Base-by-base conservation (phyloP, 2,329 filamentous ascomycete genomes). In the Fusarium graminum region DNA sequence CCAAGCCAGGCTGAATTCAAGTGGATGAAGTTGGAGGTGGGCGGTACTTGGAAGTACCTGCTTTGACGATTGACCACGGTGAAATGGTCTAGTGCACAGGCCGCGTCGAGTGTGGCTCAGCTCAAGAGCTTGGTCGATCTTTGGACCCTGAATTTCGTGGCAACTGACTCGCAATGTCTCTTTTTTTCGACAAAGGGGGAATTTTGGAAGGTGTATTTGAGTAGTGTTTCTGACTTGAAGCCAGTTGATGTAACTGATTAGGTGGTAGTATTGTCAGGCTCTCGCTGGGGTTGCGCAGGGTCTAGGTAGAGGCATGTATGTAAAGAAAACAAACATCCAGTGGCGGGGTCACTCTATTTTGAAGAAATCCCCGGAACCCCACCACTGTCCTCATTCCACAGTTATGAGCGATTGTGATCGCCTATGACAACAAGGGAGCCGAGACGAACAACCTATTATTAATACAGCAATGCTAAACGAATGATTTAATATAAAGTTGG, bases 101-200 rank as follows among this genome's bases (percentile, higher is more conserved):
- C 70, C 69, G 69, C 70, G 70, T 70, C 53, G 40, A 59, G 59
- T 57, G 73, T 74, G 72, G 72, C 73, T 74, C 68, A 74, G 72
- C 63, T 59, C 52, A 17, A 52, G 32, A n/a, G 53, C 50, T 53
- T 30, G 43, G 26, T 34, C 17, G 46, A 32, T 54, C 29, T 55
- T 51, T 57, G 29, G 30, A 45, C 59, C 58, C 59, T 63, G 52
- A 34, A 38, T 46, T 59, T 52, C 36, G 14, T 19, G 22, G 12
- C 16, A 36, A n/a, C 22, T 44, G 29, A 42, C 22, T 36, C 22
- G 36, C 12, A 42, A 17, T 25, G 36, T 10, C 44, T 50, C 42
- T n/a, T 14, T 7, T n/a, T 47, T 50, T 14, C 16, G 9, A 9
- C 39, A 22, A 19, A 12, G 13, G 3, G 17, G 22, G 16, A 25